A percentile compares a stretch with the other conserved stretches of the same genome.
Evolutionary conservation across 2,329 filamentous ascomycete genomes (phyloP).

Genomic region (Sclerotinia trifoliorum): DNA sequence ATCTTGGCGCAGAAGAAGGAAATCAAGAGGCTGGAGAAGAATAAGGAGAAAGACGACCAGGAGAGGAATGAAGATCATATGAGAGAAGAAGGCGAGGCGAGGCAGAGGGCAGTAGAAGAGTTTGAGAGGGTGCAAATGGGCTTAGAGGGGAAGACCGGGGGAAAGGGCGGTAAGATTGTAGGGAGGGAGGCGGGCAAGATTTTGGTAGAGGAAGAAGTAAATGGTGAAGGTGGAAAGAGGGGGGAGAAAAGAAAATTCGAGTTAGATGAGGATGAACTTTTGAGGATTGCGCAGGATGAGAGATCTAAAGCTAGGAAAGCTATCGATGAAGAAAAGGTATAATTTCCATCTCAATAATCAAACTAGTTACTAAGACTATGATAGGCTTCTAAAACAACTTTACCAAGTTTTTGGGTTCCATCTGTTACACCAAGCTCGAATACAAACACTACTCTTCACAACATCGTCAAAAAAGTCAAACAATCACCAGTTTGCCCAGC

Average conservation of each 20-base stretch:
- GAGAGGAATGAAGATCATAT: conserved; percentile 61
- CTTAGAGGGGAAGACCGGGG: conserved; percentile 43
- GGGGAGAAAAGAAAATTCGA: conserved; percentile 73
- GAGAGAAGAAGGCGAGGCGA: conserved; percentile 66
- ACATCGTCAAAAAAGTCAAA: conserved; percentile 62
- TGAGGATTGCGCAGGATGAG: conserved; percentile 67
- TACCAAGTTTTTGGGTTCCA: conserved; percentile 93
- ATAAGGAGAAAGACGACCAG: conserved; percentile 58
- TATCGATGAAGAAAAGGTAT: conserved; percentile 70
- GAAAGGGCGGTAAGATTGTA: conserved; percentile 41
- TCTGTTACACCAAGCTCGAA: conserved; percentile 72
- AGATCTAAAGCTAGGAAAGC: conserved; percentile 66
- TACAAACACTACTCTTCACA: conserved; percentile 55
- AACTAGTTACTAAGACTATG: conserved; percentile 13
- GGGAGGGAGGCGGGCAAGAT: conserved; percentile 47
- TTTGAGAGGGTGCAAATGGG: conserved; percentile 86
- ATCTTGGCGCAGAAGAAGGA: conserved; percentile 91
- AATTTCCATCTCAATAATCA: conserved; percentile 10
- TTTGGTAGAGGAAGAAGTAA: conserved; percentile 43
- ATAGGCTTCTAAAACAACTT: conserved; percentile 57
- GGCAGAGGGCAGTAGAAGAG: conserved; percentile 68
- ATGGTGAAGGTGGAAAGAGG: conserved; percentile 37
- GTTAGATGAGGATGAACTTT: conserved; percentile 73
- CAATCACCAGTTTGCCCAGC: conserved; percentile 73
- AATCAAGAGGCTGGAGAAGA: conserved; percentile 75